phyloP scores from a whole-genome alignment of 768 basidiomycete genomes.

The Leccinum variicolor region DNA sequence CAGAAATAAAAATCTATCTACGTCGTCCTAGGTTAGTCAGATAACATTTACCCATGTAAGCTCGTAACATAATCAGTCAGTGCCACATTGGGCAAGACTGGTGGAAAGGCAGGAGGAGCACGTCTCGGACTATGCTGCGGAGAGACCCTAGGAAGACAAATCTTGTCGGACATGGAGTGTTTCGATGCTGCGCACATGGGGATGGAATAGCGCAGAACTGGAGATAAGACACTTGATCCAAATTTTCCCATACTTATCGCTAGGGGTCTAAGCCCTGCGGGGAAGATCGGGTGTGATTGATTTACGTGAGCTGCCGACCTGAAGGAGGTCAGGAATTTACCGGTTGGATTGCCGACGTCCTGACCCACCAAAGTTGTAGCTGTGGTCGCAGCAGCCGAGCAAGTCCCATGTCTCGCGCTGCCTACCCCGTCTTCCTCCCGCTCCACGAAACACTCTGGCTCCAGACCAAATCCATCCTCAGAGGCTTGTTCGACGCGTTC shows the following conservation, averaged over 20 bases:
- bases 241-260: neutral
- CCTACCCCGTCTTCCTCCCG: constrained; percentile 71
- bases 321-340: constrained; percentile 7
- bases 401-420: constrained; percentile 39
- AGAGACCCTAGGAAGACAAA: neutral
- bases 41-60: neutral
- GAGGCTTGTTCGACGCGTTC: constrained; percentile 67
- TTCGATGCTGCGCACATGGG: neutral
- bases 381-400: neutral
- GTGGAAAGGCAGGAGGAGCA: constrained; percentile 5
- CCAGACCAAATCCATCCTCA: constrained; percentile 56
- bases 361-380: neutral
- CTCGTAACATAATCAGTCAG: neutral
- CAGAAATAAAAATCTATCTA: neutral
- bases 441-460: constrained; percentile 55
- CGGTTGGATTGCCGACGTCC: constrained; percentile 12
- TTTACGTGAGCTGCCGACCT: neutral
- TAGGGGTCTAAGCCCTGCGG: constrained; percentile 6
- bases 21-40: neutral
- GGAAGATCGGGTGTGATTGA: neutral
- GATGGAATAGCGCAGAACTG: neutral
- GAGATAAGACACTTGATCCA: constrained; percentile 1
- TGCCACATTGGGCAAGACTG: neutral
- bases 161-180: neutral
- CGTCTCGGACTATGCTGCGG: neutral